Conservation (phyloP, 441 rosid genomes). For the Adansonia gregorii region DNA sequence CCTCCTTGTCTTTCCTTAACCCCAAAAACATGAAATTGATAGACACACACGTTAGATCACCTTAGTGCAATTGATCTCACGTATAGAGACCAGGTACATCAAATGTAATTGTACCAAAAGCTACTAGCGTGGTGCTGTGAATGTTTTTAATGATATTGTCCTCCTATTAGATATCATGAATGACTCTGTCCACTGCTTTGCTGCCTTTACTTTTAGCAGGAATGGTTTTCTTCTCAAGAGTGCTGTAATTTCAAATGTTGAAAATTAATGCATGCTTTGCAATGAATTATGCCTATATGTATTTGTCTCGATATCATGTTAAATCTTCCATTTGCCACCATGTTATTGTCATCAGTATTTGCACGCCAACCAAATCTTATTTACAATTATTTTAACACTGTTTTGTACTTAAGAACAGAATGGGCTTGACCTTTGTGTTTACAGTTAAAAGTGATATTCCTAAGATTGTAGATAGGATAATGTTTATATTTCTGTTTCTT, state of each 20-base stretch:
- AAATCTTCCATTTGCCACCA: slow-evolving; percentile 9
- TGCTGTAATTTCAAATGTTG: not conserved
- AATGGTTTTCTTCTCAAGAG: not conserved
- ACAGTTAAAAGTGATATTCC: slow-evolving; percentile 14
- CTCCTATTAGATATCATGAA: not conserved
- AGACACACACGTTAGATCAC: not conserved
- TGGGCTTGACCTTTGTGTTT: not conserved
- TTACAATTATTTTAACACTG: slow-evolving; percentile 3
- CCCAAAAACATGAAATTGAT: not conserved
- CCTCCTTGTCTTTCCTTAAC: not conserved
- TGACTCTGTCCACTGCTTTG: not conserved
- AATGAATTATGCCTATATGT: not conserved
- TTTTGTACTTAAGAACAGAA: not conserved
- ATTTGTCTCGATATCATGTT: not conserved
- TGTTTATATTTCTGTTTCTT: slow-evolving; percentile 3
- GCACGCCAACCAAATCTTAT: not conserved
- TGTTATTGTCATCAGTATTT: not conserved
- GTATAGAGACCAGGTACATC: not conserved
- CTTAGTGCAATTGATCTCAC: not conserved
- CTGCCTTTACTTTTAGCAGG: not conserved
- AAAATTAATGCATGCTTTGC: not conserved
- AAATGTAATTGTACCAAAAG: not conserved
- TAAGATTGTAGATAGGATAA: not conserved
- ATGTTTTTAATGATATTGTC: slow-evolving; percentile 3
- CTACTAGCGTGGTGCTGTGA: slow-evolving; percentile 6